phyloP scores from a whole-genome alignment of 495 filamentous ascomycete genomes.

The Corynascus novoguineensis region DNA sequence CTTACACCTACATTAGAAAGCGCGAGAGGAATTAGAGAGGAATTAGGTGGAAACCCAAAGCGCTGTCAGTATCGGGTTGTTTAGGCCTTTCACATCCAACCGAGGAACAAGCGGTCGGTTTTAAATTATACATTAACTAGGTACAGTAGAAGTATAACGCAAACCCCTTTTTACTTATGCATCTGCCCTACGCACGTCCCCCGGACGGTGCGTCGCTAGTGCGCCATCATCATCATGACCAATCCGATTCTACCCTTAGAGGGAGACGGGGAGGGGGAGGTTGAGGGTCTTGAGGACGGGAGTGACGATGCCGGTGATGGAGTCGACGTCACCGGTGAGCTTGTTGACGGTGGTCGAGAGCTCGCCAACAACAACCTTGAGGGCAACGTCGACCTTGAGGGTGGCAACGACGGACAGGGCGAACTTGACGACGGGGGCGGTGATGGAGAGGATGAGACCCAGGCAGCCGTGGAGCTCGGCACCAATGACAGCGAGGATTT shows the following conservation, averaged over 20 bases:
- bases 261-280: neutral
- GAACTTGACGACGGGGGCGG: neutral
- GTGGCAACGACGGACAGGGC: conserved; percentile 25
- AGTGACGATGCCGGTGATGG: neutral
- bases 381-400: conserved; percentile 9
- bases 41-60: too few relatives aligned
- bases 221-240: neutral
- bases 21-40: too few relatives aligned
- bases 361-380: neutral
- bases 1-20: too few relatives aligned
- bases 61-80: too few relatives aligned
- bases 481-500: conserved; percentile 9
- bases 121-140: neutral
- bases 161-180: neutral
- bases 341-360: neutral
- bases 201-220: neutral
- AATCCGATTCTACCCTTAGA: too few relatives aligned
- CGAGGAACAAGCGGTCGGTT: neutral
- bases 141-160: neutral
- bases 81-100: too few relatives aligned
- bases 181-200: neutral
- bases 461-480: conserved; percentile 6
- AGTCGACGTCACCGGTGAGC: neutral
- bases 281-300: neutral
- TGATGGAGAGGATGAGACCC: conserved; percentile 1